Base-by-base conservation (phyloP, 225 moss, liverwort and hornwort species). In the Bryum argenteum region DNA sequence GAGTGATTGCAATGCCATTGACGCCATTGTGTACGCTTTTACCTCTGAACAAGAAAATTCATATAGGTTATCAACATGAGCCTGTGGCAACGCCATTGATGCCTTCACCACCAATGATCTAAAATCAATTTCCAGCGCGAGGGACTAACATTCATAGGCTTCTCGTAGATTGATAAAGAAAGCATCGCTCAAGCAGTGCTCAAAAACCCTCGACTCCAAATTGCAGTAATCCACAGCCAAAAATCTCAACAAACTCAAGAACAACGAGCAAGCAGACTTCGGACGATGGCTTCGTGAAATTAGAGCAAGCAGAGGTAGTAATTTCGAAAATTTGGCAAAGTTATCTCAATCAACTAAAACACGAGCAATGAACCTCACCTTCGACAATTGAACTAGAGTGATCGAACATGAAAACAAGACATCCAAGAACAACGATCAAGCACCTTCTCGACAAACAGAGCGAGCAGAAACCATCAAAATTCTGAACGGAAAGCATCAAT, bases 1-100 rank as follows among this genome's bases (percentile, higher is more conserved):
- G 24, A 85, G 61, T 28, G 78, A 65, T 52, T 81, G 84, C 59
- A 75, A 69, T 15, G 75, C 69, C 75, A 76, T 71, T 39, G 72
- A 78, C 38, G 72, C 75, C 84, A 84, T 60, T 51, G 52, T 11
- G 17, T 13, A 24, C n/a, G 11, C 63, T 6, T 2, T 19, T 65
- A 61, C 17, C 43, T n/a, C 66, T 70, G 66, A n/a, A 15, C 17
- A 13, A 19, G 66, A 13, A 62, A 0, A 17, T 54, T 73, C 58
- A 59, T 40, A 33, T 33, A 6, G 7, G 33, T 7, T 8, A 9
- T 12, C 71, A 65, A 77, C 44, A 67, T 8, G 12, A 33, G 8
- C 39, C 13, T 28, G 19, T n/a, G 33, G 19, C 21, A 28, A 8
- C 56, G 11, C 23, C 16, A 47, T 37, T 61, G 8, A 20, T 4